A percentile compares a stretch with the other conserved stretches of the same genome.
Evolutionary conservation across 1,139 yeast species (phyloP).

Genomic region (Candida pseudocylindracea): DNA sequence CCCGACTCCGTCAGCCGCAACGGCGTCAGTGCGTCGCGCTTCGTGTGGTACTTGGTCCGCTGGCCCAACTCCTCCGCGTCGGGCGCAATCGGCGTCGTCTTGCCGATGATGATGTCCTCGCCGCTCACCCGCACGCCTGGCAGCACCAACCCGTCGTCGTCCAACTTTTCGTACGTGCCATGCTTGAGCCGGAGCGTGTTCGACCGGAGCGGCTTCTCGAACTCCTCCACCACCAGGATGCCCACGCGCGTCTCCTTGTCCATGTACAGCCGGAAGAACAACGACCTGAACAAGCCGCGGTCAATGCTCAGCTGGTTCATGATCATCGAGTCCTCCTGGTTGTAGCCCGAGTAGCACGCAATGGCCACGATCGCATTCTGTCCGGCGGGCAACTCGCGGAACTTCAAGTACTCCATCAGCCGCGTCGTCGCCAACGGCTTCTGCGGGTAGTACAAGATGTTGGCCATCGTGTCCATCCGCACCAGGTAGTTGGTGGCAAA

Average conservation of each 20-base stretch:
- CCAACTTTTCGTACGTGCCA: constrained; percentile 94
- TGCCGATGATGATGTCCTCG: constrained; percentile 95
- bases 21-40: constrained; percentile 97
- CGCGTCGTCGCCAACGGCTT: constrained; percentile 99
- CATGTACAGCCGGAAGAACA: constrained; percentile 93
- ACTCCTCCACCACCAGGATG: constrained; percentile 91
- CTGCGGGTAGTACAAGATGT: constrained; percentile 90
- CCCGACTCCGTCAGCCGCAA: constrained; percentile 93
- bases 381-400: constrained; percentile 97
- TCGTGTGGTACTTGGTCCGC: constrained; percentile 93
- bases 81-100: constrained; percentile 95
- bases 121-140: constrained; percentile 99
- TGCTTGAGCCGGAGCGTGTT: constrained; percentile 90
- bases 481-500: constrained; percentile 86
- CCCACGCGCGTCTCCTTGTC: constrained; percentile 98
- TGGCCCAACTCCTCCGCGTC: constrained; percentile 97
- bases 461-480: constrained; percentile 99
- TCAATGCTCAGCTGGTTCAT: constrained; percentile 98
- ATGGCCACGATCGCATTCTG: constrained; percentile 98
- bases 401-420: constrained; percentile 92
- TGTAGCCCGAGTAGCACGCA: constrained; percentile 94
- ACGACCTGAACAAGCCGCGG: constrained; percentile 85
- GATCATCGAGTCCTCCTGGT: constrained; percentile 99
- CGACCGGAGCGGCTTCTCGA: constrained; percentile 87
- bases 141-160: constrained; percentile 93